A percentile compares a stretch with the other conserved stretches of the same genome.
Evolutionary conservation across 2,329 filamentous ascomycete genomes (phyloP).

Genomic region (Talaromyces albobiverticillius): DNA sequence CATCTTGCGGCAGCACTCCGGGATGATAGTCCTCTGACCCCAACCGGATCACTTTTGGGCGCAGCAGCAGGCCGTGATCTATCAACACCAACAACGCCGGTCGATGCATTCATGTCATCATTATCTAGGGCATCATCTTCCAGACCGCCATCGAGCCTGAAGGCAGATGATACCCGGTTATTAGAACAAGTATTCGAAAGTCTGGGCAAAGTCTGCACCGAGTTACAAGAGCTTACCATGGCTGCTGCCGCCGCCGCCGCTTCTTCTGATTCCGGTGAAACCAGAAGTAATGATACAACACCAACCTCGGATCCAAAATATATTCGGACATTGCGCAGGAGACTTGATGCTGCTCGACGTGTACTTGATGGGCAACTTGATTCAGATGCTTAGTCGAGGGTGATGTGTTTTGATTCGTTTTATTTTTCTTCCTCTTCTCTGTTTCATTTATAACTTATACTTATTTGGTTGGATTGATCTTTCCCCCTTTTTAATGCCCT

Average conservation of each 20-base stretch:
- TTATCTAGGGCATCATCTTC: constrained; percentile 6
- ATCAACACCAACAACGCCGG: constrained; percentile 15
- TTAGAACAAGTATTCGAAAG: constrained; percentile 54
- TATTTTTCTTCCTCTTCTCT: background rate
- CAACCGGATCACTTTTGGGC: background rate
- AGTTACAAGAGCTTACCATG: constrained; percentile 45
- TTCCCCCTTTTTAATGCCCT: background rate
- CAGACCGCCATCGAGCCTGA: constrained; percentile 32
- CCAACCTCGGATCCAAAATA: constrained; percentile 46
- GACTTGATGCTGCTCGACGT: constrained; percentile 71
- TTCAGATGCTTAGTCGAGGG: constrained; percentile 4
- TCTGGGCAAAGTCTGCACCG: constrained; percentile 48
- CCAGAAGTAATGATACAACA: constrained; percentile 15
- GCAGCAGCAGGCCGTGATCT: constrained; percentile 5
- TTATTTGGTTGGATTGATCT: background rate
- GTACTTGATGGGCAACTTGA: constrained; percentile 68
- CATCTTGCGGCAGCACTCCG: background rate
- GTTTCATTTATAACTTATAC: background rate
- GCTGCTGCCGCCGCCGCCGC: constrained; percentile 38
- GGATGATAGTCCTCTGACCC: constrained; percentile 6
- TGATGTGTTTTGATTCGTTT: background rate
- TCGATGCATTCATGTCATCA: constrained; percentile 17
- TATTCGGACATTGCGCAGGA: constrained; percentile 63
- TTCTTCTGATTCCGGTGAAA: constrained; percentile 39
- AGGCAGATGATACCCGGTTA: constrained; percentile 55